Conservation (phyloP, 306 rosid genomes). For the Carpinus fangiana region DNA sequence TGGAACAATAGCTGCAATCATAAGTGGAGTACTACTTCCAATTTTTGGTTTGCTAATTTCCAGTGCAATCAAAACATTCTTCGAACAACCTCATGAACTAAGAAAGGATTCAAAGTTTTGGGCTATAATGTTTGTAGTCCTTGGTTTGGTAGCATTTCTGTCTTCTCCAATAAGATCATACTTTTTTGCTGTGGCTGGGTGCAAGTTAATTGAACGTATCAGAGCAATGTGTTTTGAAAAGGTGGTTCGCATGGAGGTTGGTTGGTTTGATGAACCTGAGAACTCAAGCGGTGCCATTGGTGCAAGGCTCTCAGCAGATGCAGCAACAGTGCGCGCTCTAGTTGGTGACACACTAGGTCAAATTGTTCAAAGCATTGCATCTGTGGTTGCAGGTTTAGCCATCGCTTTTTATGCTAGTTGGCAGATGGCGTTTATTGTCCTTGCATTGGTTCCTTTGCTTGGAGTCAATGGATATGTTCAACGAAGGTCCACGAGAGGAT, state of each 20-base stretch:
- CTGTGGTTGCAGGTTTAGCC: slow-evolving; percentile 63
- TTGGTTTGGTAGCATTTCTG: slow-evolving; percentile 53
- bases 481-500: slow-evolving; percentile 74
- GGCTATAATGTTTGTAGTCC: slow-evolving; percentile 57
- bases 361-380: slow-evolving; percentile 54
- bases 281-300: slow-evolving; percentile 81
- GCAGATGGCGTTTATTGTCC: slow-evolving; percentile 66
- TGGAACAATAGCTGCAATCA: slow-evolving; percentile 60
- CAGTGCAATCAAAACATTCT: slow-evolving; percentile 61
- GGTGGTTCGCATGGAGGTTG: slow-evolving; percentile 75
- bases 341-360: slow-evolving; percentile 73
- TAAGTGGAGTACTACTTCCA: slow-evolving; percentile 63
- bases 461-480: slow-evolving; percentile 70
- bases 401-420: slow-evolving; percentile 75
- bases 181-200: slow-evolving; percentile 73
- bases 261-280: slow-evolving; percentile 85
- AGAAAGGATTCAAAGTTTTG: slow-evolving; percentile 63
- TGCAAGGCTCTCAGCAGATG: slow-evolving; percentile 84
- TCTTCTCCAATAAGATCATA: slow-evolving; percentile 51
- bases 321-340: slow-evolving; percentile 74
- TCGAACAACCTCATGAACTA: slow-evolving; percentile 50
- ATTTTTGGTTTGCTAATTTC: slow-evolving; percentile 61
- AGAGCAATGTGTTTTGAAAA: slow-evolving; percentile 71
- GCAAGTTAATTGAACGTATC: slow-evolving; percentile 71
- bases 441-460: slow-evolving; percentile 62